phyloP scores from a whole-genome alignment of 257 asterid species.

The Salvia miltiorrhiza region DNA sequence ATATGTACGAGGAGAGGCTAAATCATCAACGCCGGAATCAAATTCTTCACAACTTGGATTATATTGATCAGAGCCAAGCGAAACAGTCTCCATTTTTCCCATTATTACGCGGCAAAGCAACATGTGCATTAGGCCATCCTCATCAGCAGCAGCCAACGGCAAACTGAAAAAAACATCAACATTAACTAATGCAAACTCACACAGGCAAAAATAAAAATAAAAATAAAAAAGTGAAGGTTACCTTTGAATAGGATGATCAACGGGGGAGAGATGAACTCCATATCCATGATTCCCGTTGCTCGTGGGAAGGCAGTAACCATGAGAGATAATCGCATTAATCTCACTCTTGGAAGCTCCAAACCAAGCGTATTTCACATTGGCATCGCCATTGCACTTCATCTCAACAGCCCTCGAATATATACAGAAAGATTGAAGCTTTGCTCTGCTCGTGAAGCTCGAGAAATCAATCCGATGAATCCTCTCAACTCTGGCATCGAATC shows the following conservation, averaged over 20 bases:
- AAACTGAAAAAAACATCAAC: constrained; percentile 29
- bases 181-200: not conserved
- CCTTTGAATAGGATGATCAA: constrained; percentile 44
- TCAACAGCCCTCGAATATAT: constrained; percentile 39
- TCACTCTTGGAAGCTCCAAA: constrained; percentile 46
- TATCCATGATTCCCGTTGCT: constrained; percentile 17
- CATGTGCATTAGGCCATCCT: constrained; percentile 44
- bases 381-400: constrained; percentile 38
- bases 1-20: constrained; percentile 42
- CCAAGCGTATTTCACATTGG: constrained; percentile 54
- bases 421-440: constrained; percentile 33
- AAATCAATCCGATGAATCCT: constrained; percentile 25
- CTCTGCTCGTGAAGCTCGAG: constrained; percentile 27
- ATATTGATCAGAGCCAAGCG: constrained; percentile 31
- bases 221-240: not conserved
- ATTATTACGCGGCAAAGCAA: constrained; percentile 58
- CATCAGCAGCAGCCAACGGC: constrained; percentile 37
- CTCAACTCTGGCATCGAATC: constrained; percentile 26
- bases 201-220: not conserved
- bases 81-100: constrained; percentile 45
- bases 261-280: constrained; percentile 41
- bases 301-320: constrained; percentile 39
- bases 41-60: constrained; percentile 52
- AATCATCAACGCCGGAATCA: constrained; percentile 54
- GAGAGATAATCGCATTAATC: constrained; percentile 21